Percentiles rank a stretch among this genome's conserved stretches.
Conservation (phyloP, 495 filamentous ascomycete species). For the Aspergillus indologenus region DNA sequence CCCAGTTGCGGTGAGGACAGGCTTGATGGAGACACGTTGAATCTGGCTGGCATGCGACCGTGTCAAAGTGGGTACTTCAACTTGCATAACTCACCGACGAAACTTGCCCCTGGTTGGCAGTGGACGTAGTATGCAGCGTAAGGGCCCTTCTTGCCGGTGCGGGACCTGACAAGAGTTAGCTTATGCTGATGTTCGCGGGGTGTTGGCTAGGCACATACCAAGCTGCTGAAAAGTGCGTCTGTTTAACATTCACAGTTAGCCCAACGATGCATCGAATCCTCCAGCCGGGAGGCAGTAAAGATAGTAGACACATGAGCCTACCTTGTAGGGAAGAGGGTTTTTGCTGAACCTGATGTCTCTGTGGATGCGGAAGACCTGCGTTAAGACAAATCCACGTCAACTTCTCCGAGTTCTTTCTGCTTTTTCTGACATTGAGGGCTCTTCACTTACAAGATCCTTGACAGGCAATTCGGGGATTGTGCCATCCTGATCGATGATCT, state of each 20-base stretch:
- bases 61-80: neutral
- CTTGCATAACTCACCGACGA: slow-evolving; percentile 52
- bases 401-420: neutral
- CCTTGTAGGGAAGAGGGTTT: slow-evolving; percentile 84
- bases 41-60: neutral
- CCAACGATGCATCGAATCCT: slow-evolving; percentile 5
- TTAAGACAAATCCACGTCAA: slow-evolving; percentile 11
- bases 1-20: neutral
- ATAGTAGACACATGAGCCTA: slow-evolving; percentile 27
- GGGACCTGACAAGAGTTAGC: slow-evolving; percentile 52
- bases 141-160: slow-evolving; percentile 80
- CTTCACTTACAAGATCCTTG: slow-evolving; percentile 65
- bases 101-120: slow-evolving; percentile 56
- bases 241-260: slow-evolving; percentile 27
- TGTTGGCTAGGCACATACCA: slow-evolving; percentile 50
- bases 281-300: neutral
- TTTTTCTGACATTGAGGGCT: neutral
- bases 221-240: slow-evolving; percentile 77
- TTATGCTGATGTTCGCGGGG: slow-evolving; percentile 11
- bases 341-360: slow-evolving; percentile 75
- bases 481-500: slow-evolving; percentile 65
- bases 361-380: slow-evolving; percentile 76
- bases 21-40: slow-evolving; percentile 1
- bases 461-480: slow-evolving; percentile 80
- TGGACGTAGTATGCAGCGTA: slow-evolving; percentile 83